Evolutionary conservation across 208 protist genomes (phyloP).

Genomic region (Trypanosoma avium): DNA sequence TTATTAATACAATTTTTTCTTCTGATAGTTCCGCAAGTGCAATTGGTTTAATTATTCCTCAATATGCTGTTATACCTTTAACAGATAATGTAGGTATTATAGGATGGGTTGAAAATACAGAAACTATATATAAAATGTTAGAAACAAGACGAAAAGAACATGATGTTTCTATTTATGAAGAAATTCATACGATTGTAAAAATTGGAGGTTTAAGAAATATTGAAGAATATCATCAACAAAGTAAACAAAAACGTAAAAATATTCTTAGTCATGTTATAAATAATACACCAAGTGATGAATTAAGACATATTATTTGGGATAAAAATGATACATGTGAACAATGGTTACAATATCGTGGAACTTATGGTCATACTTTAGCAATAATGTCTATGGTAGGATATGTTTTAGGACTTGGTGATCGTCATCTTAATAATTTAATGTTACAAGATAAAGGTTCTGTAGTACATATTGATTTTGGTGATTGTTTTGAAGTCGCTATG

Average conservation of each 20-base stretch:
- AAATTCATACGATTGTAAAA: constrained; percentile 82
- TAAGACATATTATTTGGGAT: constrained; percentile 97
- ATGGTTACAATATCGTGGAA: constrained; percentile 98
- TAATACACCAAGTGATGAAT: constrained; percentile 95
- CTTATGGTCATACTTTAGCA: constrained; percentile 98
- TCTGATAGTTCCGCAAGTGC: constrained; percentile 79
- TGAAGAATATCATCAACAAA: constrained; percentile 83
- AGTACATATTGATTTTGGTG: constrained; percentile 99
- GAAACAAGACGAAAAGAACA: constrained; percentile 70
- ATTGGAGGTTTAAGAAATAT: constrained; percentile 64
- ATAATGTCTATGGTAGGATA: constrained; percentile 99
- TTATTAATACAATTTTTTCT: constrained; percentile 98
- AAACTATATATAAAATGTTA: constrained; percentile 95
- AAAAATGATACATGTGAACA: constrained; percentile 96
- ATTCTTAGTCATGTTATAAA: constrained; percentile 94
- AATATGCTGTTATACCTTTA: constrained; percentile 99
- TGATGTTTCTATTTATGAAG: constrained; percentile 81
- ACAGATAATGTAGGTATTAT: constrained; percentile 99
- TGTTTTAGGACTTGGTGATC: constrained; percentile 98
- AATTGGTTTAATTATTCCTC: constrained; percentile 92
- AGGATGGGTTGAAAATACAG: constrained; percentile 98
- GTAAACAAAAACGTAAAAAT: constrained; percentile 72
- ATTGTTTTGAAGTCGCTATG: constrained; percentile 99
- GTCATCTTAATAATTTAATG: constrained; percentile 99
- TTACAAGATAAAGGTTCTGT: constrained; percentile 97